phyloP scores from a whole-genome alignment of 106 monocot species.

The Allium cepa region DNA sequence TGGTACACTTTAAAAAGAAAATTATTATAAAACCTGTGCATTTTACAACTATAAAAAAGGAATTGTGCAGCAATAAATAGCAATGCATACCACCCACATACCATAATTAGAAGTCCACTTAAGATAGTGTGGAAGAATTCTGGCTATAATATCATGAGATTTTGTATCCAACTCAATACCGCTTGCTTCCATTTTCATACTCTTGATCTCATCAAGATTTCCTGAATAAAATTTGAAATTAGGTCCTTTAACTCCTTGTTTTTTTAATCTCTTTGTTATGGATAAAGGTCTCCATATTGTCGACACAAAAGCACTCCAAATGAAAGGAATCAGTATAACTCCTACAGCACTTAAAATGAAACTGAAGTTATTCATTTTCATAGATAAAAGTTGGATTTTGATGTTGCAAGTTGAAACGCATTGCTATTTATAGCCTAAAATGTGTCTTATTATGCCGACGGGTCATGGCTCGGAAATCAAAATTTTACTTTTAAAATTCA shows the following conservation, averaged over 20 bases:
- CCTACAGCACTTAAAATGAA: neutral
- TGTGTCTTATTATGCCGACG: too few relatives aligned
- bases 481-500: too few relatives aligned
- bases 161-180: constrained; percentile 5
- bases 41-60: neutral
- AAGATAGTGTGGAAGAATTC: constrained; percentile 6
- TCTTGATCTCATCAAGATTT: constrained; percentile 6
- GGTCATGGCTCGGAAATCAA: too few relatives aligned
- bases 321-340: neutral
- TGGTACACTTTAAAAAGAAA: too few relatives aligned
- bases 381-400: too few relatives aligned
- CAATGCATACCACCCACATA: neutral
- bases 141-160: constrained; percentile 8
- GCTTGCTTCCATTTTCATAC: constrained; percentile 4
- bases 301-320: neutral
- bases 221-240: constrained; percentile 9
- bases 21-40: too few relatives aligned
- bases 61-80: neutral
- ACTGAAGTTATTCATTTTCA: neutral
- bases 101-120: constrained; percentile 14
- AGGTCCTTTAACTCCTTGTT: constrained; percentile 11
- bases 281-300: neutral
- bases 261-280: constrained; percentile 1
- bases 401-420: too few relatives aligned
- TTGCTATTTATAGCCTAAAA: too few relatives aligned